Percentiles rank a stretch among this genome's conserved stretches.
These are phyloP conservation scores for Phycomyces nitens DNA, from an alignment of 192 early-diverging fungal genomes.

Conservation along the genomic window DNA sequence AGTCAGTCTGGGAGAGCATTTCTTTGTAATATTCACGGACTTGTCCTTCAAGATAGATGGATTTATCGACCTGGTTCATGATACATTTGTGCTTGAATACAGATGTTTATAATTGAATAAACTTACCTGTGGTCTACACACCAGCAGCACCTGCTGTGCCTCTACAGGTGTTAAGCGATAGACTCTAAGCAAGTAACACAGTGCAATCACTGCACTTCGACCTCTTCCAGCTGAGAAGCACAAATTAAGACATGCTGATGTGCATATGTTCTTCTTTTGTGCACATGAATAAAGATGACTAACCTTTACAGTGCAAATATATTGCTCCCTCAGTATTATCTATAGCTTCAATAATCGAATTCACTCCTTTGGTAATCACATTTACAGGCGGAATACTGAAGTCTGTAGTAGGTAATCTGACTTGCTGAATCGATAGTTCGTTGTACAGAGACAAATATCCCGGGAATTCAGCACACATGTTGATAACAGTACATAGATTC, in stretches of 20 bases:
- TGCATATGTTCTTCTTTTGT: neutral
- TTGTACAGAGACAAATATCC: constrained; percentile 36
- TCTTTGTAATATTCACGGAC: no score
- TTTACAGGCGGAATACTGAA: constrained; percentile 39
- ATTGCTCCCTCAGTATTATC: constrained; percentile 6
- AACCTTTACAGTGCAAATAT: constrained; percentile 51
- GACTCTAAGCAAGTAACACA: constrained; percentile 19
- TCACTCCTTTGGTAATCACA: constrained; percentile 31
- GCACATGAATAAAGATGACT: neutral
- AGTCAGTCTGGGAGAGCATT: no score
- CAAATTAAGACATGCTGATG: no score
- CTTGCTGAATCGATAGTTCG: constrained; percentile 37
- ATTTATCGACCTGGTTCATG: no score
- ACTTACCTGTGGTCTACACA: constrained; percentile 18
- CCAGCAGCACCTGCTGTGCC: constrained; percentile 1
- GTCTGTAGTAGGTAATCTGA: constrained; percentile 40
- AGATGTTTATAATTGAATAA: no score
- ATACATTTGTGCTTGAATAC: no score
- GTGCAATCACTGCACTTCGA: constrained; percentile 20
- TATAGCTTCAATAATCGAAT: neutral
- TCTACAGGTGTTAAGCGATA: constrained; percentile 9
- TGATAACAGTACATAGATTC: constrained; percentile 34
- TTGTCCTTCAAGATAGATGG: no score
- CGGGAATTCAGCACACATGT: constrained; percentile 49
- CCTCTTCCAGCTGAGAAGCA: constrained; percentile 18